Percentiles rank a stretch among this genome's conserved stretches.
These are phyloP conservation scores for Medicago arabica DNA, from an alignment of 306 rosid species.

Conservation along the genomic window DNA sequence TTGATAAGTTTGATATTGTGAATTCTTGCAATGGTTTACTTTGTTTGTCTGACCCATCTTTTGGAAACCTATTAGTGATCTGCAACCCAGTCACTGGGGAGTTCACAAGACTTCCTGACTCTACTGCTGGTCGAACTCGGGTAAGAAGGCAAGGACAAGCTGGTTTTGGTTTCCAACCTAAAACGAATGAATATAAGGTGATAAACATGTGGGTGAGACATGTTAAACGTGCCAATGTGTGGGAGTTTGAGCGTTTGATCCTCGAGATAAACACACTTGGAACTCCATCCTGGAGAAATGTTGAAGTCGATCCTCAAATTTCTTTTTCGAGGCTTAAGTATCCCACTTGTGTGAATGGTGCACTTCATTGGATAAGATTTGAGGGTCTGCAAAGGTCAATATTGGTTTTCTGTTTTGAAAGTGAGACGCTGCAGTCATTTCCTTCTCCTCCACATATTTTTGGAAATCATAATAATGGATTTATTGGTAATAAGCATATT, in stretches of 20 bases:
- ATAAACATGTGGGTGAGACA: background rate
- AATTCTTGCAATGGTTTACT: slow-evolving; percentile 45
- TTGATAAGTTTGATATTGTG: background rate
- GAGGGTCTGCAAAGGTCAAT: background rate
- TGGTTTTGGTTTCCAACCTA: slow-evolving; percentile 5
- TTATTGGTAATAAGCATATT: accelerated
- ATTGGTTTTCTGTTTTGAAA: background rate
- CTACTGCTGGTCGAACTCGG: background rate
- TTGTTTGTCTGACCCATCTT: slow-evolving; percentile 17
- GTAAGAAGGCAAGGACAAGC: background rate
- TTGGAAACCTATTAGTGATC: background rate
- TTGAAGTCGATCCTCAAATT: background rate
- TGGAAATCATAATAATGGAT: background rate
- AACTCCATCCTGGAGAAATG: slow-evolving; percentile 18
- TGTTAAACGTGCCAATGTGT: background rate
- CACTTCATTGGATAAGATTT: background rate
- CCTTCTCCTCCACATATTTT: background rate
- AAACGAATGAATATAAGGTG: slow-evolving; percentile 25
- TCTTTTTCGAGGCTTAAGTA: background rate
- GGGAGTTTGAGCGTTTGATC: background rate
- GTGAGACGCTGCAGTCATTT: slow-evolving; percentile 33
- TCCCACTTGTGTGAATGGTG: slow-evolving; percentile 5
- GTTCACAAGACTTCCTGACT: slow-evolving; percentile 5
- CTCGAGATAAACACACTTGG: slow-evolving; percentile 2
- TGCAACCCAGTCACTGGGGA: slow-evolving; percentile 47